Percentiles rank a stretch among this genome's conserved stretches.
Conservation (phyloP, 2,329 filamentous ascomycete genomes). For the Gremmenia infestans region DNA sequence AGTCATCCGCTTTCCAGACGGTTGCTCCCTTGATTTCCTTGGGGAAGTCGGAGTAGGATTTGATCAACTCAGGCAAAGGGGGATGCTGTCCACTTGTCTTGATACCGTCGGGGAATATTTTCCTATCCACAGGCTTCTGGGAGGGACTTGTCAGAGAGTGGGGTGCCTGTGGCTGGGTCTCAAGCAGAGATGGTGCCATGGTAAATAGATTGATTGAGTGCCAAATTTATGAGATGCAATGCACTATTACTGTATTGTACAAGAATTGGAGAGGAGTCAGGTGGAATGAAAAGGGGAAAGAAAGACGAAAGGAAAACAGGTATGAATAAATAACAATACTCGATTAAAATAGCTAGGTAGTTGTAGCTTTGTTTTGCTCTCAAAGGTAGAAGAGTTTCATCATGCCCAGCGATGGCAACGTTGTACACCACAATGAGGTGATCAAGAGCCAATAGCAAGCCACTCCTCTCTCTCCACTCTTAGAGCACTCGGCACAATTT, state of each 20-base stretch:
- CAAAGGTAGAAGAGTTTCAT: too few species aligned
- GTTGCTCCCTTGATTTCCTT: constrained; percentile 66
- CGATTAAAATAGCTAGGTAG: too few species aligned
- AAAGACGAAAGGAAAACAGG: too few species aligned
- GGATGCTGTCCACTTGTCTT: constrained; percentile 63
- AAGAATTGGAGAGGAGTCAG: background rate
- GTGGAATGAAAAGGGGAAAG: background rate
- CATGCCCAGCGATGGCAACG: background rate
- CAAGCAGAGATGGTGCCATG: constrained; percentile 21
- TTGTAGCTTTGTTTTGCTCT: too few species aligned
- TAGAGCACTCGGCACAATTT: too few species aligned
- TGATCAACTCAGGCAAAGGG: constrained; percentile 60
- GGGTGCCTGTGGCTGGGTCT: constrained; percentile 17
- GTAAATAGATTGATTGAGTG: background rate
- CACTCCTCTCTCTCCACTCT: too few species aligned
- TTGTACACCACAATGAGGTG: constrained; percentile 10
- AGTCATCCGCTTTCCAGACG: constrained; percentile 56
- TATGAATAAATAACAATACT: too few species aligned
- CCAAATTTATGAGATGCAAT: background rate
- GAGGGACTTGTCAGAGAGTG: constrained; percentile 15
- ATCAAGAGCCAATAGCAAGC: constrained; percentile 8
- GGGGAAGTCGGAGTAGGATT: constrained; percentile 65
- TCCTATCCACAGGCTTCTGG: constrained; percentile 20
- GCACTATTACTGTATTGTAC: background rate
- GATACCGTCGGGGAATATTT: constrained; percentile 32